Base-by-base conservation (phyloP, 2,329 filamentous ascomycete genomes). In the Aspergillus flavus region DNA sequence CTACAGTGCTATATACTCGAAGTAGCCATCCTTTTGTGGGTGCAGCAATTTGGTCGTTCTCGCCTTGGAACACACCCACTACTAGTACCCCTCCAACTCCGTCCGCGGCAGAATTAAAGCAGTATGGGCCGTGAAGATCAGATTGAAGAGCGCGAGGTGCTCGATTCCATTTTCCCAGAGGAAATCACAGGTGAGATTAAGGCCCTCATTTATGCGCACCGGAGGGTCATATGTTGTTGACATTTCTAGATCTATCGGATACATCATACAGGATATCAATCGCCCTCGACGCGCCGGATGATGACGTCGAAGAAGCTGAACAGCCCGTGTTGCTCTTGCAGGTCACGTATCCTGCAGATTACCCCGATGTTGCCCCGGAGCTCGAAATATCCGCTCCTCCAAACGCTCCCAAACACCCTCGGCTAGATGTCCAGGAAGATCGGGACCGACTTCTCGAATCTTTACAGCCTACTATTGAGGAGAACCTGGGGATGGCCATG, bases 401-500 rank as follows among this genome's bases (percentile, higher is more conserved):
- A 36, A 92, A 94, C 79, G 83, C 87, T 23, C 78, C 86, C 11
- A 85, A 86, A 70, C 87, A 96, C 78, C 85, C 87, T 32, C 86
- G 91, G 73, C 89, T 99, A 77, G 91, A 90, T 75, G 84, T 98
- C 54, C 85, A 90, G 71, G 88, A 91, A 56, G 95, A 99, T 83
- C 93, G 92, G 75, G 84, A 87, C 21, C 79, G 80, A 58, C 87
- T 99, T 16, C 86, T 98, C 19, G 83, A 88, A 57, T 85, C 86
- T 1, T 83, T 98, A 14, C 79, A 87, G 45, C 88, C 90, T 19
- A 91, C 90, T 0, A 91, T 97, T 41, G 89, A 95, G 76, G 95
- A 99, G 78, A 98, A 94, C 70, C 81, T 98, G 64, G 95, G 95
- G 66, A 98, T 98, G 90, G 92, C 93, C 61, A 99, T 99, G 95